Base-by-base conservation (phyloP, 2,329 filamentous ascomycete genomes). In the Cladophialophora exuberans region DNA sequence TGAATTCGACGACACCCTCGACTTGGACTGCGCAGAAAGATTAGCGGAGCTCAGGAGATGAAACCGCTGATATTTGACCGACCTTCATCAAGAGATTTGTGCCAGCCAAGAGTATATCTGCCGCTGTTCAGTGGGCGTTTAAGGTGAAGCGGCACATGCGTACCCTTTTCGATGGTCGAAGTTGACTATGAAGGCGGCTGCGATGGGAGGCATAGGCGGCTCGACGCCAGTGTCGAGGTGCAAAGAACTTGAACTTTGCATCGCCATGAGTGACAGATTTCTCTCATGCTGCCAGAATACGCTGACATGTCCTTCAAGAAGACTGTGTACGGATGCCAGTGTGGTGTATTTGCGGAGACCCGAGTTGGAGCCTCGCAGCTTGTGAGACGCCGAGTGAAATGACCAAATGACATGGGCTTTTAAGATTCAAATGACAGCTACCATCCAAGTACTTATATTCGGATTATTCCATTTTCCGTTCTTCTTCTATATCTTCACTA, bases 101-200 rank as follows among this genome's bases (percentile, higher is more conserved):
- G 90, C 94, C 94, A 97, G 30, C 85, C 84, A 68, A 97, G 88
- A 41, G 90, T 96, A 68, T 88, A 87, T 62, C 84, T 87, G 66
- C 23, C n/a, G 33, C 10, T 44, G 18, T 48, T 54, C 48, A 53
- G 49, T 26, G 47, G 17, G 25, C 10, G 36, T 38, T 31, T 25
- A 46, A 33, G 15, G 15, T 20, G 36, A 33, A 39, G 52, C 38
- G 36, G 51, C 28, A 17, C 6, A 41, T 38, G 57, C 71, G 73
- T 87, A 96, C 77, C 91, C 91, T 66, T 90, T 87, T 72, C 92
- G 94, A 75, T 93, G 88, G 73, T 96, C 91, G 75, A 96, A 96
- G 68, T 89, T 85, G 73, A 96, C 93, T 60, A 96, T 80, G 72
- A 96, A 96, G 30, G 95, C 80, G 26, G 90, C 90, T 33, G 87